Conservation (phyloP, 139 green algal genomes). For the Ettlia oleoabundans region DNA sequence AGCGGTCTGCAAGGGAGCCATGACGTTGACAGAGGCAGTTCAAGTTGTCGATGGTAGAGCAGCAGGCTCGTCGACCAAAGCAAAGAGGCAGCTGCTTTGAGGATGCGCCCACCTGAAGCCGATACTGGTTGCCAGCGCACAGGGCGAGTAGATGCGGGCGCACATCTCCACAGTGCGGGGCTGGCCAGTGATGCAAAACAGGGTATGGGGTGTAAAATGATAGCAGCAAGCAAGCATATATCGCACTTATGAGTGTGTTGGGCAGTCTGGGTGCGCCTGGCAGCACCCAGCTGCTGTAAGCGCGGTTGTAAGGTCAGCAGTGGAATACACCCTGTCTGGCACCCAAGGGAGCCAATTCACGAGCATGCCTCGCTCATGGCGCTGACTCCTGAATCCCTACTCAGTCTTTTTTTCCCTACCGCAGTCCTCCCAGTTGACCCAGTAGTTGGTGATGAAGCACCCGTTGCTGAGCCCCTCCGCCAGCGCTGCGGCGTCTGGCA, state of each 20-base stretch:
- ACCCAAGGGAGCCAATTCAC: too few species aligned
- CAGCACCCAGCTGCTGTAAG: too few species aligned
- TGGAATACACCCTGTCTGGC: too few species aligned
- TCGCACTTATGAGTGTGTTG: too few species aligned
- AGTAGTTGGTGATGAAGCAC: not conserved
- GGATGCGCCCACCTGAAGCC: not conserved
- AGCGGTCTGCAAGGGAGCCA: too few species aligned
- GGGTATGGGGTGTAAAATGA: not conserved
- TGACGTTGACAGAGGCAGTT: too few species aligned
- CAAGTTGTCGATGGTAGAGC: too few species aligned
- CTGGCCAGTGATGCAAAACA: not conserved
- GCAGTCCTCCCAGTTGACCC: not conserved
- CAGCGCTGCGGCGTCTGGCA: not conserved
- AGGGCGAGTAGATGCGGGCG: not conserved
- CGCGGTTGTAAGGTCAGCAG: too few species aligned
- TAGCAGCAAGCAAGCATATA: not conserved
- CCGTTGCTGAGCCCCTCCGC: not conserved
- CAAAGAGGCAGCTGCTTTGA: not conserved
- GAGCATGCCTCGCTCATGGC: too few species aligned
- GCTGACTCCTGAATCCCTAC: not conserved
- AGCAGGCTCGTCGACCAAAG: too few species aligned
- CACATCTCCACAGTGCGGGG: not conserved
- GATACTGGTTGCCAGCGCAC: not conserved
- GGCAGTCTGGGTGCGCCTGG: too few species aligned
- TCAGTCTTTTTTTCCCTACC: too few species aligned